phyloP scores from a whole-genome alignment of 768 basidiomycete genomes.

The Pulveroboletus frians region DNA sequence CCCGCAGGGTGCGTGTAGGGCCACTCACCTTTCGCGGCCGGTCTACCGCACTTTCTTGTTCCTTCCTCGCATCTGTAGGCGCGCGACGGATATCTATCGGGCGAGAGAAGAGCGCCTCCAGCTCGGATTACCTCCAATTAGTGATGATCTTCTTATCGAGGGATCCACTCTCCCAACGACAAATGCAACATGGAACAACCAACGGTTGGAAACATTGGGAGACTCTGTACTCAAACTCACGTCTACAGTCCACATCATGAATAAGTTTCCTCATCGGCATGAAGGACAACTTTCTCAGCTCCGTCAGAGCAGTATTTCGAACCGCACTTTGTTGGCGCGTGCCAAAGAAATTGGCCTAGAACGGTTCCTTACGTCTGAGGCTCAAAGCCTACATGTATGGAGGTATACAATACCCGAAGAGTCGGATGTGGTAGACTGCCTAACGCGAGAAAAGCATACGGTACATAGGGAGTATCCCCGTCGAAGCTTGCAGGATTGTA shows the following conservation, averaged over 20 bases:
- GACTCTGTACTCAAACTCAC: slow-evolving; percentile 78
- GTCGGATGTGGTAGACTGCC: slow-evolving; percentile 32
- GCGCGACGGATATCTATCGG: slow-evolving; percentile 62
- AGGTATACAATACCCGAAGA: slow-evolving; percentile 41
- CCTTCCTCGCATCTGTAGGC: slow-evolving; percentile 63
- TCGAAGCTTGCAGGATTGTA: slow-evolving; percentile 78
- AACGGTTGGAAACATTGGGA: slow-evolving; percentile 82
- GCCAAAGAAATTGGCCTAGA: slow-evolving; percentile 64
- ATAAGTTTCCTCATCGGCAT: slow-evolving; percentile 68
- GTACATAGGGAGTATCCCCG: slow-evolving; percentile 53
- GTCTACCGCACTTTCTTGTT: slow-evolving; percentile 50
- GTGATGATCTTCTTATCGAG: slow-evolving; percentile 55
- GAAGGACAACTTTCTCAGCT: slow-evolving; percentile 77
- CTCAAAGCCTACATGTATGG: slow-evolving; percentile 52
- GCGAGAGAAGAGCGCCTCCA: slow-evolving; percentile 45
- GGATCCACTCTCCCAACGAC: slow-evolving; percentile 73
- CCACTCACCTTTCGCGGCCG: slow-evolving; percentile 48
- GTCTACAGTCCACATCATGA: slow-evolving; percentile 71
- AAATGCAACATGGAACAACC: slow-evolving; percentile 65
- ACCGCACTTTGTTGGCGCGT: slow-evolving; percentile 61
- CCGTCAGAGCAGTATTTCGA: slow-evolving; percentile 62
- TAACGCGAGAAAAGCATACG: slow-evolving; percentile 23
- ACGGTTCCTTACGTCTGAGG: slow-evolving; percentile 58
- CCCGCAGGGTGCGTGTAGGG: slow-evolving; percentile 46
- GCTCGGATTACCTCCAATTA: slow-evolving; percentile 59